A percentile compares a stretch with the other conserved stretches of the same genome.
Evolutionary conservation across 2,329 filamentous ascomycete genomes (phyloP).

Genomic region (Colletotrichum lini): DNA sequence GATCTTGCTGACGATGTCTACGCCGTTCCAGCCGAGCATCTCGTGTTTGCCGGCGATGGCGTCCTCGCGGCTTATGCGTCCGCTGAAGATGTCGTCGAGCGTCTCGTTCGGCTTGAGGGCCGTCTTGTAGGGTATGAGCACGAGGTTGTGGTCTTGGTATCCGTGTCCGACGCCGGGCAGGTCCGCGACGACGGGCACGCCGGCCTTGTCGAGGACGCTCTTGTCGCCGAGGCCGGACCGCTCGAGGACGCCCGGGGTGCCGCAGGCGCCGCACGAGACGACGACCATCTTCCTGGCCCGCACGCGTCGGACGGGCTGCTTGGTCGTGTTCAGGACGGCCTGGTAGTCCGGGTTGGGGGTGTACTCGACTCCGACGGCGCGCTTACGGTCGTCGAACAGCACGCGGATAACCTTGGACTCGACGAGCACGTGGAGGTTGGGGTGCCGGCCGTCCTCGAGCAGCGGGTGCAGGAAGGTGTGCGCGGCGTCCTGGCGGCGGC

Average conservation of each 20-base stretch:
- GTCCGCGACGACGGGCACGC: slow-evolving; percentile 43
- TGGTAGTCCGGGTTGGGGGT: slow-evolving; percentile 57
- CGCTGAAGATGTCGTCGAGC: slow-evolving; percentile 48
- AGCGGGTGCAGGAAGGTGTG: slow-evolving; percentile 50
- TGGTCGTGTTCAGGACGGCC: slow-evolving; percentile 35
- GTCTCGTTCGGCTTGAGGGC: slow-evolving; percentile 62
- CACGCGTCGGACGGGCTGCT: slow-evolving; percentile 38
- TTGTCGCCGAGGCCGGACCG: slow-evolving; percentile 65
- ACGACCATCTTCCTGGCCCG: slow-evolving; percentile 64
- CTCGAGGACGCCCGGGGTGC: slow-evolving; percentile 64
- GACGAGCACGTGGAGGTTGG: slow-evolving; percentile 51
- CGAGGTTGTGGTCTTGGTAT: slow-evolving; percentile 67
- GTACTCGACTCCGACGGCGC: slow-evolving; percentile 73
- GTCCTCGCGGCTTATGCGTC: slow-evolving; percentile 42
- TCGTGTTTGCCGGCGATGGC: slow-evolving; percentile 45
- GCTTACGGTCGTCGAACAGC: slow-evolving; percentile 64
- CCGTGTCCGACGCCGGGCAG: slow-evolving; percentile 46
- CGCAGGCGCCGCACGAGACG: slow-evolving; percentile 58
- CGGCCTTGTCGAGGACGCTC: slow-evolving; percentile 42
- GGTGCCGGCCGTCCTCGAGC: slow-evolving; percentile 47
- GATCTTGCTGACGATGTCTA: slow-evolving; percentile 68
- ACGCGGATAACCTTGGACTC: slow-evolving; percentile 49
- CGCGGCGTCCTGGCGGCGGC: slow-evolving; percentile 54
- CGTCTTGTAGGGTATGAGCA: slow-evolving; percentile 65
- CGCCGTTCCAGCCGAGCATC: slow-evolving; percentile 68